These are phyloP conservation scores for Sarocladiaceae sp. DNA, from an alignment of 2,329 filamentous ascomycete genomes.

Conservation along the genomic window DNA sequence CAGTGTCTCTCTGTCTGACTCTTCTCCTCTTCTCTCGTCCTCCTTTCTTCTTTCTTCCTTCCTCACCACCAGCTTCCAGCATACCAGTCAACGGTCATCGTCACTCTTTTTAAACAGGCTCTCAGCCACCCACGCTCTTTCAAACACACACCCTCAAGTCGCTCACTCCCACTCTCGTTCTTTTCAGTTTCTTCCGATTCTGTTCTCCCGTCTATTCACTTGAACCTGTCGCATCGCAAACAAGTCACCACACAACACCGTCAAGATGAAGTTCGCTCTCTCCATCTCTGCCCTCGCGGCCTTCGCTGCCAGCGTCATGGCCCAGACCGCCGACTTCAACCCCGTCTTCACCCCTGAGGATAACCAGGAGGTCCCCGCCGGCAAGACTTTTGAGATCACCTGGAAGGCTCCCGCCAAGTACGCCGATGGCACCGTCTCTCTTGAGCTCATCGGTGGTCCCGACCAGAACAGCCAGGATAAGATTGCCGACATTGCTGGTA, in stretches of 20 bases:
- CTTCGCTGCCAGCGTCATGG: constrained; percentile 42
- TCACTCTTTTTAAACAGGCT: constrained; percentile 24
- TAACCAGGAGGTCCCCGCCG: constrained; percentile 39
- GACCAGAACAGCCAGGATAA: constrained; percentile 34
- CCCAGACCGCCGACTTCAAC: constrained; percentile 52
- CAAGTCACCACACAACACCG: constrained; percentile 11
- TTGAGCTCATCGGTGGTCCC: constrained; percentile 49
- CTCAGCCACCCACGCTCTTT: constrained; percentile 26
- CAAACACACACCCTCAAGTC: constrained; percentile 10
- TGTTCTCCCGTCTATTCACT: constrained; percentile 12
- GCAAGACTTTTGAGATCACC: constrained; percentile 41
- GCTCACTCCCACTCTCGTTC: constrained; percentile 13
- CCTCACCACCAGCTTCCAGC: constrained; percentile 16
- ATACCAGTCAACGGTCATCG: constrained; percentile 18
- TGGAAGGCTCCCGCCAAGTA: constrained; percentile 41
- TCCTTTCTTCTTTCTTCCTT: constrained; percentile 12
- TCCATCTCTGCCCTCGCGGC: constrained; percentile 44
- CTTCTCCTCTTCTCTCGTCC: constrained; percentile 13
- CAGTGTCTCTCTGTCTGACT: constrained; percentile 13
- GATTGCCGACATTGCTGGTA: constrained; percentile 42
- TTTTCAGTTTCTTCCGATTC: constrained; percentile 14
- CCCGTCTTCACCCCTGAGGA: constrained; percentile 41
- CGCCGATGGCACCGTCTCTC: constrained; percentile 38
- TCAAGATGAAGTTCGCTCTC: constrained; percentile 50
- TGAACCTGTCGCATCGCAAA: constrained; percentile 12